Conservation (phyloP, 2,329 filamentous ascomycete genomes). For the Penicillium sp. region DNA sequence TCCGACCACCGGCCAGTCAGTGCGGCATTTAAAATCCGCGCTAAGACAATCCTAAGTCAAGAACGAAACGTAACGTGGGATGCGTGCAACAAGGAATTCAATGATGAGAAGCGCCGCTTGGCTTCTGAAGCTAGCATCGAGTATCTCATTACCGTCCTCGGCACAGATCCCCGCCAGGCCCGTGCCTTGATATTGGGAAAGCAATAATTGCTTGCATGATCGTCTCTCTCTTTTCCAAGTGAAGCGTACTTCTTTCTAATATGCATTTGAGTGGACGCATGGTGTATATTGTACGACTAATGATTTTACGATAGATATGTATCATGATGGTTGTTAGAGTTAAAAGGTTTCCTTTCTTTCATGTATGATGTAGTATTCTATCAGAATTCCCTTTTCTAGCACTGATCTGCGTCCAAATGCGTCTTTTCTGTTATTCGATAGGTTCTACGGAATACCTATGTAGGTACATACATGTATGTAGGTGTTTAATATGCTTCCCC, state of each 20-base stretch:
- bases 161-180: constrained; percentile 54
- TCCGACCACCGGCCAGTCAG: constrained; percentile 94
- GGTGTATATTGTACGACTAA: constrained; percentile 35
- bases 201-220: constrained; percentile 5
- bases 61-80: constrained; percentile 67
- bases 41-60: constrained; percentile 75
- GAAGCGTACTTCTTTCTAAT: constrained; percentile 2
- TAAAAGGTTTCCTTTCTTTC: not conserved
- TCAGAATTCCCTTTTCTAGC: not conserved
- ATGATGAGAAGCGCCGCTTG: constrained; percentile 66
- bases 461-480: too few species aligned
- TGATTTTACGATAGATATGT: constrained; percentile 41
- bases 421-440: not conserved
- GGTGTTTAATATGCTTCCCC: not conserved
- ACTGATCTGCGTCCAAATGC: not conserved
- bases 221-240: constrained; percentile 2
- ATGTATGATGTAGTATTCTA: not conserved
- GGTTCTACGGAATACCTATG: too few species aligned
- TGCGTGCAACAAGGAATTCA: constrained; percentile 70
- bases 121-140: constrained; percentile 67
- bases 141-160: constrained; percentile 63
- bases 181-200: constrained; percentile 41
- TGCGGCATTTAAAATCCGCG: constrained; percentile 73
- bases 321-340: constrained; percentile 25
- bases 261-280: constrained; percentile 9